Percentiles rank a stretch among this genome's conserved stretches.
These are phyloP conservation scores for Hypericum androsaemum DNA, from an alignment of 345 rosid genomes.

Conservation along the genomic window DNA sequence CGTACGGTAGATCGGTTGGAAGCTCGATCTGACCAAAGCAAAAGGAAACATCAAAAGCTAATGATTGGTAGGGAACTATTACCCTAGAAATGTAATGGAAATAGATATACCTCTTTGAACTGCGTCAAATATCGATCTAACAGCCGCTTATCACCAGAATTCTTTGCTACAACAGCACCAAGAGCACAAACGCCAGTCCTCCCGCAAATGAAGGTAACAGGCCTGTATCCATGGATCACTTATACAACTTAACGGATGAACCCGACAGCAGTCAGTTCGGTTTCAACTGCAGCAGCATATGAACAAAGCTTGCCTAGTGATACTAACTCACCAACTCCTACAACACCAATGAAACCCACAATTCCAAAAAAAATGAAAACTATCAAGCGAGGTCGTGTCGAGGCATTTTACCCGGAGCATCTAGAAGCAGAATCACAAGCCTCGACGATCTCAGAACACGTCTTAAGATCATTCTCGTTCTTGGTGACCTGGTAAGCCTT, in stretches of 20 bases:
- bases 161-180: conserved; percentile 59
- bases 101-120: conserved; percentile 35
- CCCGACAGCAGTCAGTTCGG: too few relatives aligned
- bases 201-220: conserved; percentile 56
- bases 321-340: too few relatives aligned
- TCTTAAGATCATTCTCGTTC: conserved; percentile 37
- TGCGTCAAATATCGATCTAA: conserved; percentile 30
- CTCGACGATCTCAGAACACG: conserved; percentile 42
- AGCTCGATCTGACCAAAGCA: conserved; percentile 35
- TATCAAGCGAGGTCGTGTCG: neutral
- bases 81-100: neutral
- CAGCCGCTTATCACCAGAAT: conserved; percentile 38
- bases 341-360: too few relatives aligned
- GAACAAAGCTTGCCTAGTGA: neutral
- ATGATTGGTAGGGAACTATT: neutral
- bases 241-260: too few relatives aligned
- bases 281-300: neutral
- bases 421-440: conserved; percentile 59
- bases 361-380: too few relatives aligned
- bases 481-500: conserved; percentile 40
- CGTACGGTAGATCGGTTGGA: conserved; percentile 40
- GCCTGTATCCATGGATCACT: conserved; percentile 15
- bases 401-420: conserved; percentile 33
- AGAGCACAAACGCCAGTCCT: conserved; percentile 67
- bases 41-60: neutral